phyloP scores from a whole-genome alignment of 257 asterid genomes.

The Nicotiana sylvestris region DNA sequence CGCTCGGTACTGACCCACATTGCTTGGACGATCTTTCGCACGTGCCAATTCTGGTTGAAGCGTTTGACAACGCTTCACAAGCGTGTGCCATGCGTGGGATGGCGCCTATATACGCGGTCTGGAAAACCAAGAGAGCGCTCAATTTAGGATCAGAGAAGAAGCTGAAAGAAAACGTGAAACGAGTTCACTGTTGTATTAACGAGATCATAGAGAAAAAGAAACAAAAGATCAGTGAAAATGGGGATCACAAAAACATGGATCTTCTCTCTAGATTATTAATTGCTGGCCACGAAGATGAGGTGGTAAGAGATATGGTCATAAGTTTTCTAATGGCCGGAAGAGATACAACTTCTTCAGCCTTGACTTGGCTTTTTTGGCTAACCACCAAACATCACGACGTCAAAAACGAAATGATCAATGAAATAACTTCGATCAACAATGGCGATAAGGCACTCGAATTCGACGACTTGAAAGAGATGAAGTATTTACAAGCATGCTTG shows the following conservation, averaged over 20 bases:
- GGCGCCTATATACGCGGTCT: slow-evolving; percentile 39
- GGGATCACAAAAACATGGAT: not conserved
- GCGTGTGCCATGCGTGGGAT: slow-evolving; percentile 52
- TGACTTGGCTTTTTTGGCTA: slow-evolving; percentile 9
- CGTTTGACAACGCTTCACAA: slow-evolving; percentile 58
- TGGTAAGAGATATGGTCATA: slow-evolving; percentile 21
- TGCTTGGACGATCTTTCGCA: slow-evolving; percentile 22
- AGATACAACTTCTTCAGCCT: not conserved
- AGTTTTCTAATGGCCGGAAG: slow-evolving; percentile 18
- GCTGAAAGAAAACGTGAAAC: slow-evolving; percentile 40
- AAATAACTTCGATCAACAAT: not conserved
- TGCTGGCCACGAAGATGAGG: not conserved
- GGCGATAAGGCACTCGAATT: not conserved
- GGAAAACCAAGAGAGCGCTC: slow-evolving; percentile 52
- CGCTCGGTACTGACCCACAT: slow-evolving; percentile 11
- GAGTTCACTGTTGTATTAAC: slow-evolving; percentile 20
- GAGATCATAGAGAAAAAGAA: not conserved
- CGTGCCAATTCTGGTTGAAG: slow-evolving; percentile 34
- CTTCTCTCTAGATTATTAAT: slow-evolving; percentile 1
- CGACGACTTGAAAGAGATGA: slow-evolving; percentile 37
- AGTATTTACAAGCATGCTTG: slow-evolving; percentile 47
- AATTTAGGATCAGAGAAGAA: slow-evolving; percentile 52
- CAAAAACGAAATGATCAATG: not conserved
- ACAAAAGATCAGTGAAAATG: not conserved
- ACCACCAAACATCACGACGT: not conserved